phyloP scores from a whole-genome alignment of 345 rosid genomes.

The Eucalyptus pumila region DNA sequence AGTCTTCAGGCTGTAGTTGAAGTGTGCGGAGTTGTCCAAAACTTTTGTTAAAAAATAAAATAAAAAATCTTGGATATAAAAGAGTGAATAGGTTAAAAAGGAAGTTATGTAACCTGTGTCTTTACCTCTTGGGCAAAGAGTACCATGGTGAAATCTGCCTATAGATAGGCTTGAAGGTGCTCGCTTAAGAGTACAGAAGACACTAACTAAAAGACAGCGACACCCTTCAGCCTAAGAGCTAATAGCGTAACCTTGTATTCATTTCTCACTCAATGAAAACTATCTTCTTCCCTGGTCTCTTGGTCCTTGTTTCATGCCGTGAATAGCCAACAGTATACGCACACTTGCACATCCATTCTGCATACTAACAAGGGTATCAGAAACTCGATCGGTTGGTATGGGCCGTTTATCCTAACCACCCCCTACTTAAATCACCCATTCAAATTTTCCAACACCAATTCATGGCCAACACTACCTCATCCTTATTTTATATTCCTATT shows the following conservation, averaged over 20 bases:
- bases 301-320: not conserved
- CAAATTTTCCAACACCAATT: not conserved
- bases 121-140: not conserved
- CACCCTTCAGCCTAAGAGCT: not conserved
- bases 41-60: not conserved
- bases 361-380: not conserved
- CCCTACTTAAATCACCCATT: not conserved
- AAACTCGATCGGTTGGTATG: not conserved
- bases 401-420: not conserved
- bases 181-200: not conserved
- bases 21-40: not conserved
- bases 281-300: not conserved
- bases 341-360: not conserved
- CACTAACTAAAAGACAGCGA: not conserved
- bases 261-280: not conserved
- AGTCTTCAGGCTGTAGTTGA: not conserved
- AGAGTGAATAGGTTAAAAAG: not conserved
- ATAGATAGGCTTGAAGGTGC: not conserved
- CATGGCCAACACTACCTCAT: not conserved
- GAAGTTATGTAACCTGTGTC: not conserved
- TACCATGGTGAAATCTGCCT: not conserved
- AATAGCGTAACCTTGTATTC: not conserved
- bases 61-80: not conserved
- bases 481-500: not conserved
- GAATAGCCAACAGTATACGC: not conserved